A percentile compares a stretch with the other conserved stretches of the same genome.
Evolutionary conservation across 169 alveolate genomes (phyloP).

Genomic region (Theileria sp.): DNA sequence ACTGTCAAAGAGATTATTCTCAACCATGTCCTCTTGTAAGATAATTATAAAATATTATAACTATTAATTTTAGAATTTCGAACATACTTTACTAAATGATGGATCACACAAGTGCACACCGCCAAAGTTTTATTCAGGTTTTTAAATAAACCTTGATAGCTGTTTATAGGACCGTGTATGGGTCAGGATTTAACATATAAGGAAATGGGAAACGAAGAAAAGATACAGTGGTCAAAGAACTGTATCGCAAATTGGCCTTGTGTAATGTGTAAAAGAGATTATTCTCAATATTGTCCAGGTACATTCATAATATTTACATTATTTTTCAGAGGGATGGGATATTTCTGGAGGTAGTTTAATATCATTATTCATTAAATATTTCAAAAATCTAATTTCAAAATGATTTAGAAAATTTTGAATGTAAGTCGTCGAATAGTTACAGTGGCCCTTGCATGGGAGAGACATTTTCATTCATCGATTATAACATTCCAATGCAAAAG

Average conservation of each 20-base stretch:
- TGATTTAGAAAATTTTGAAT: slow-evolving; percentile 6
- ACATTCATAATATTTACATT: neutral
- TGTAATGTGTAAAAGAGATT: slow-evolving; percentile 66
- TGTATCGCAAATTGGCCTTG: slow-evolving; percentile 80
- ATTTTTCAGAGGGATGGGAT: slow-evolving; percentile 7
- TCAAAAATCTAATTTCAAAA: neutral
- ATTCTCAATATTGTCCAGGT: slow-evolving; percentile 74
- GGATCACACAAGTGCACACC: slow-evolving; percentile 34
- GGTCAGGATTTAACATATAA: slow-evolving; percentile 70
- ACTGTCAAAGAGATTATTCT: slow-evolving; percentile 73
- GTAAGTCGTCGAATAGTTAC: slow-evolving; percentile 35
- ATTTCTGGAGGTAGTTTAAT: slow-evolving; percentile 8
- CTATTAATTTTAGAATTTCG: slow-evolving; percentile 33
- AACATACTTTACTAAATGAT: slow-evolving; percentile 18
- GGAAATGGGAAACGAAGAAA: slow-evolving; percentile 63
- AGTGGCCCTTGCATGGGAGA: slow-evolving; percentile 52
- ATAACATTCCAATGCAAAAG: slow-evolving; percentile 64
- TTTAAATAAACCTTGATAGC: neutral
- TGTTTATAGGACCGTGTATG: slow-evolving; percentile 70
- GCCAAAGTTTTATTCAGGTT: slow-evolving; percentile 57
- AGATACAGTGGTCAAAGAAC: slow-evolving; percentile 64
- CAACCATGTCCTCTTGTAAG: slow-evolving; percentile 76
- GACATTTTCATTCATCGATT: slow-evolving; percentile 27
- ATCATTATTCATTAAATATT: neutral
- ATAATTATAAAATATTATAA: neutral